These are phyloP conservation scores for Steccherinum ochraceum DNA, from an alignment of 768 basidiomycete species.

Conservation along the genomic window DNA sequence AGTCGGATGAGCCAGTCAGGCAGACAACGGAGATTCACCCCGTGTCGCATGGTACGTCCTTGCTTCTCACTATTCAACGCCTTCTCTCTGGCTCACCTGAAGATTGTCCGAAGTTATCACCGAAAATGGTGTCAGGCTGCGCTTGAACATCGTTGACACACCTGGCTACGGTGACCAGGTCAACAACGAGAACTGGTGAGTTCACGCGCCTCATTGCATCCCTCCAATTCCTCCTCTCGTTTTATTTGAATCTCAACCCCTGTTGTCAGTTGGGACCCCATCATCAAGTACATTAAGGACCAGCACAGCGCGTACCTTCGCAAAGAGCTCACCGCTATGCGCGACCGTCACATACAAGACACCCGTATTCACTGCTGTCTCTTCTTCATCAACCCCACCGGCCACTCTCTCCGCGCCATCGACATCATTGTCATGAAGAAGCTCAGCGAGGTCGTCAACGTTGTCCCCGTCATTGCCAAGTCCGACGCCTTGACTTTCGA, in stretches of 20 bases:
- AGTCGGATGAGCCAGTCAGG: conserved; percentile 81
- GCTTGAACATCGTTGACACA: conserved; percentile 97
- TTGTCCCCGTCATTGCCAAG: conserved; percentile 99
- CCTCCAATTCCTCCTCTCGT: conserved; percentile 6
- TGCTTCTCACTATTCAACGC: not conserved
- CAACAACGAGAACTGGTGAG: conserved; percentile 97
- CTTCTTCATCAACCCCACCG: conserved; percentile 99
- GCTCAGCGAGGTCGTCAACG: conserved; percentile 96
- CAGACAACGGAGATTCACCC: conserved; percentile 97
- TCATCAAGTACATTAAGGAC: conserved; percentile 99
- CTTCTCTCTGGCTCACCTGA: not conserved
- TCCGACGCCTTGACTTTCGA: conserved; percentile 90
- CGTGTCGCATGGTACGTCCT: conserved; percentile 78
- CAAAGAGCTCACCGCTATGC: conserved; percentile 98
- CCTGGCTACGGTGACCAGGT: conserved; percentile 98
- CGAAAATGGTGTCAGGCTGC: conserved; percentile 92
- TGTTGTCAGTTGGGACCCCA: conserved; percentile 85
- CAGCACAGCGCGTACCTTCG: conserved; percentile 98
- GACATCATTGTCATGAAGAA: conserved; percentile 99
- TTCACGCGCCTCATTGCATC: conserved; percentile 4
- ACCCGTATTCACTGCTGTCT: conserved; percentile 97
- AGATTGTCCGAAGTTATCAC: conserved; percentile 64
- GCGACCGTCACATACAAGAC: conserved; percentile 97
- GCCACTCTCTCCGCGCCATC: conserved; percentile 91
- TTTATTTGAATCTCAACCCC: not conserved